These are phyloP conservation scores for Malassezia slooffiae DNA, from an alignment of 1,284 basidiomycete species.

Conservation along the genomic window DNA sequence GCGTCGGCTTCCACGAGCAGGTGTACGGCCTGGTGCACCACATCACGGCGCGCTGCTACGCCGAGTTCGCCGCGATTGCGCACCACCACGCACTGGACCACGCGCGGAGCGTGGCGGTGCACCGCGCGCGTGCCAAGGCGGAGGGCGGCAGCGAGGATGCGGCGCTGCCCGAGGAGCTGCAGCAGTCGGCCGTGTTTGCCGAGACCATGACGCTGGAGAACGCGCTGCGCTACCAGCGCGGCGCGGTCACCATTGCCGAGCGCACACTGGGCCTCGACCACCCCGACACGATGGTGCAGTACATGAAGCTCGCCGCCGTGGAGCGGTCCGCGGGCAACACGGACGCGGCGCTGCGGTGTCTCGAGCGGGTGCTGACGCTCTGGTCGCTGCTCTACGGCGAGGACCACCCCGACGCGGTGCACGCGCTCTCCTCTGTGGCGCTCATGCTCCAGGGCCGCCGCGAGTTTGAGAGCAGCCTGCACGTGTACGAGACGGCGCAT, in stretches of 20 bases:
- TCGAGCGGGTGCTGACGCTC: slow-evolving; percentile 51
- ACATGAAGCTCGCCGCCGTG: slow-evolving; percentile 54
- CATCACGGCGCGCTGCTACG: slow-evolving; percentile 52
- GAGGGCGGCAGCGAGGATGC: slow-evolving; percentile 23
- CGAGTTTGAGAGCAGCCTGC: slow-evolving; percentile 27
- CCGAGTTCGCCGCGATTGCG: slow-evolving; percentile 50
- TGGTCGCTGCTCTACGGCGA: slow-evolving; percentile 53
- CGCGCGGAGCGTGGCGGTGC: slow-evolving; percentile 22
- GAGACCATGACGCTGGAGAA: slow-evolving; percentile 47
- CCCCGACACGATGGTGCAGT: slow-evolving; percentile 52
- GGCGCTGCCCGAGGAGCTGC: slow-evolving; percentile 11
- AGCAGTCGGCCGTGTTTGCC: slow-evolving; percentile 24
- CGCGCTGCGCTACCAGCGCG: slow-evolving; percentile 52
- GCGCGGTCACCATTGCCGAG: slow-evolving; percentile 54
- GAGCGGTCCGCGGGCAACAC: slow-evolving; percentile 49
- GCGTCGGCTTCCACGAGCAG: slow-evolving; percentile 53
- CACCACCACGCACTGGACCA: slow-evolving; percentile 39
- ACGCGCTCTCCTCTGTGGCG: slow-evolving; percentile 48
- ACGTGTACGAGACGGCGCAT: slow-evolving; percentile 33
- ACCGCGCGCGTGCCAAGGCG: slow-evolving; percentile 25
- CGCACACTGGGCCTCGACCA: slow-evolving; percentile 53
- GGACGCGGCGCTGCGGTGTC: slow-evolving; percentile 49
- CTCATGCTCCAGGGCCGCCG: slow-evolving; percentile 35
- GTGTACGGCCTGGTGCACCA: slow-evolving; percentile 54
- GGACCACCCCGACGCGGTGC: slow-evolving; percentile 51